phyloP scores from a whole-genome alignment of 2,329 filamentous ascomycete species.

The Cytospora schulzeri region DNA sequence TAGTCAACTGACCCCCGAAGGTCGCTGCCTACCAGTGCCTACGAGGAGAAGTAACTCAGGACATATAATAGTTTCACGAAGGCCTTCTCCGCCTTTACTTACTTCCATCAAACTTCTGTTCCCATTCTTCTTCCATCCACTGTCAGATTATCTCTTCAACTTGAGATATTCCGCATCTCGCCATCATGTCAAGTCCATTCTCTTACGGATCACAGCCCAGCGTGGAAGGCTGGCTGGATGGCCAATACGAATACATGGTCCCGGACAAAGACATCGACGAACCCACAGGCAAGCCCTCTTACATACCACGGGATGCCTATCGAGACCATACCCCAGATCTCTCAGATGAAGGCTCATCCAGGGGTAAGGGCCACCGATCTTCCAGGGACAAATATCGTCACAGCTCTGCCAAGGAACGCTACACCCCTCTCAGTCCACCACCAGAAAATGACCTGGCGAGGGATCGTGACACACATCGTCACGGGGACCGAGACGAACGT shows the following conservation, averaged over 20 bases:
- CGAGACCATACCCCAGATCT: conserved; percentile 7
- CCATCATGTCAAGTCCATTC: conserved; percentile 20
- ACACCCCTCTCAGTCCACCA: conserved; percentile 19
- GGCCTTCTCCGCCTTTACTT: conserved; percentile 2
- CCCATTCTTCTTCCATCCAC: not conserved
- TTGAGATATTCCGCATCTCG: not conserved
- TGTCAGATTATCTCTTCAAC: not conserved
- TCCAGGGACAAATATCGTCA: not conserved
- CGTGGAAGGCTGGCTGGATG: conserved; percentile 26
- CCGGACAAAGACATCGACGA: conserved; percentile 19
- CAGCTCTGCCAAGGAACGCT: not conserved
- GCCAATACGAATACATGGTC: conserved; percentile 25
- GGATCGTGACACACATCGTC: conserved; percentile 13
- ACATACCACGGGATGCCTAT: conserved; percentile 2
- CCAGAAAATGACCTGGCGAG: conserved; percentile 18
- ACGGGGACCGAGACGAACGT: conserved; percentile 2
- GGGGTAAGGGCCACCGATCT: not conserved
- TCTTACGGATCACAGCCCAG: conserved; percentile 10
- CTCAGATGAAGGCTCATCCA: conserved; percentile 10
- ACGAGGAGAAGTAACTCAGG: conserved; percentile 1
- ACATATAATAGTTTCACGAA: conserved; percentile 7
- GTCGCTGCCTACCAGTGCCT: conserved; percentile 9
- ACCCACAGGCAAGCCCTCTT: conserved; percentile 11
- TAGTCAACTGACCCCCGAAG: not conserved
- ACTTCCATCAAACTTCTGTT: not conserved